A percentile compares a stretch with the other conserved stretches of the same genome.
Evolutionary conservation across 768 basidiomycete species (phyloP).

Genomic region (Leccinum arenicola): DNA sequence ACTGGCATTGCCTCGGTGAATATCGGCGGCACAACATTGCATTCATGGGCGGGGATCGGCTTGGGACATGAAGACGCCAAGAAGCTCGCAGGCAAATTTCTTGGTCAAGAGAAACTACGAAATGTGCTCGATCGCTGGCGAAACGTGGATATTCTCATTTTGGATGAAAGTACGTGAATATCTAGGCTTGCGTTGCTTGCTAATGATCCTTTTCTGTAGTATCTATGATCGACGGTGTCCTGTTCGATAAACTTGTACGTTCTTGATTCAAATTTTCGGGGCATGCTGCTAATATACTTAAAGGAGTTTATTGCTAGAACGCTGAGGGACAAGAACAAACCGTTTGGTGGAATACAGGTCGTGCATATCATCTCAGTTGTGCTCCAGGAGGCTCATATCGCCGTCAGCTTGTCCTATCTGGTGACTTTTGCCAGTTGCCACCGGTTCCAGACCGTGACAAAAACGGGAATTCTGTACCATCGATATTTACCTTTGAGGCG

Average conservation of each 20-base stretch:
- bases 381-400: not conserved
- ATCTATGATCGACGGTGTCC: constrained; percentile 80
- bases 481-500: constrained; percentile 79
- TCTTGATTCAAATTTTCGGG: constrained; percentile 28
- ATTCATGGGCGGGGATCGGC: constrained; percentile 81
- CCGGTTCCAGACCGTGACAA: constrained; percentile 60
- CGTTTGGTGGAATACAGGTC: constrained; percentile 89
- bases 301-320: constrained; percentile 63
- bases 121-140: constrained; percentile 60
- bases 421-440: constrained; percentile 91
- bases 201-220: constrained; percentile 42
- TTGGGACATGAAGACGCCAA: constrained; percentile 59
- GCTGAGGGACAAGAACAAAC: constrained; percentile 48
- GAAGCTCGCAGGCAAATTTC: constrained; percentile 53
- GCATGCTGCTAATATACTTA: constrained; percentile 26
- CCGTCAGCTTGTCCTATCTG: constrained; percentile 72
- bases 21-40: constrained; percentile 78
- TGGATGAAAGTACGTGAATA: constrained; percentile 72
- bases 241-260: constrained; percentile 79
- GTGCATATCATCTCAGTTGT: not conserved
- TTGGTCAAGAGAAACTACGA: constrained; percentile 37
- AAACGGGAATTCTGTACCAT: constrained; percentile 45
- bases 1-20: constrained; percentile 81
- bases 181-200: not conserved
- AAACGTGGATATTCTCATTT: constrained; percentile 60